Base-by-base conservation (phyloP, 164 flowering plant genomes). In the Dillenia turbinata region DNA sequence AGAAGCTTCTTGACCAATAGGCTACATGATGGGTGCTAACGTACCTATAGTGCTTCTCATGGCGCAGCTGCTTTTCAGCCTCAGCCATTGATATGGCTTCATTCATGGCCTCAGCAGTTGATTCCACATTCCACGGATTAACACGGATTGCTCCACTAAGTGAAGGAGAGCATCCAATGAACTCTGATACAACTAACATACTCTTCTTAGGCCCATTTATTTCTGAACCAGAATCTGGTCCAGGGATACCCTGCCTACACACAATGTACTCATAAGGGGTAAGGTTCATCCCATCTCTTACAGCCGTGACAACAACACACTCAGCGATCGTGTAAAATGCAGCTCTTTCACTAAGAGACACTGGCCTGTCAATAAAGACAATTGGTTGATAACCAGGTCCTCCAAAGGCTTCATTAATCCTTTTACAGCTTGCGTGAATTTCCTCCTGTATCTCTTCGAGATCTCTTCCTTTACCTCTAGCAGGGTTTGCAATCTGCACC, bases 281-380 rank as follows among this genome's bases (percentile, higher is more conserved):
- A 24, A 88, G 86, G 71, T 88, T 88, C 89, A 88, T 84, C 8
- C 94, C 94, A 74, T 88, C 94, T 66, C 94, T 84, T 22, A 88
- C 89, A 54, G 94, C 94, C 22, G 85, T 79, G 17, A 88, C 90
- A 14, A 84, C 83, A 52, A 82, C 87, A 68, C 94, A 88, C 80
- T 88, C 94, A 7, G 94, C 94, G 65, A 88, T 69, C 8, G 81
- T 77, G 60, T 84, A 88, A 58, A 71, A 85, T 56, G 94, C 90
- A 64, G 70, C 77, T 70, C 79, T 74, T 73, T 85, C 94, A 73
- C 76, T 74, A 10, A 85, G 67, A 12, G 89, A 71, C 44, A 88
- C 74, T 9, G 87, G 78, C 58, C 73, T 70, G 62, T 88, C 86
- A 57, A 85, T 85, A 60, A 79, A 79, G 8, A 85, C 76, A 54